Evolutionary conservation across 805 yeast species (phyloP), one percentile per base, ranked within the genome.

Genomic region (Pichia scutulata): DNA sequence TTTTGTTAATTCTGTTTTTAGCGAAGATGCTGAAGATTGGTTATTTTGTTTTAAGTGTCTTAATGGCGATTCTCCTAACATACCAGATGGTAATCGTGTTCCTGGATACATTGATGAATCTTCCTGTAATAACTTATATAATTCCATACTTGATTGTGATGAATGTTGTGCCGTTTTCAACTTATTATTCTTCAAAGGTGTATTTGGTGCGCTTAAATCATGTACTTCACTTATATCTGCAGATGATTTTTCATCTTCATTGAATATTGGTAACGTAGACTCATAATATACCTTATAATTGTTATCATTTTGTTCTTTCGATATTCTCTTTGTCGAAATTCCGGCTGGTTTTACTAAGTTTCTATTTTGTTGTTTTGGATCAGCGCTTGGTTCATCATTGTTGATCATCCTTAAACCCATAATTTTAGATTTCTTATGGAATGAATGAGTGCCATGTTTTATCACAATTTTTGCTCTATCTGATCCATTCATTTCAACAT

Each of bases 81-180:
- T 24, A 1, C 60, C 53, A 10, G 59, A 59, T 6, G 64, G 51
- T n/a, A 28, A 24, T 22, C 50, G 44, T 4, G 66, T 55, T 26
- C 52, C 56, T 5, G 70, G 70, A 56, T 63, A 66, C 4, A 62
- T 57, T 6, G 69, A 60, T 7, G 68, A 59, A 48, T 67, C 70
- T 43, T 56, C 58, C 51, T 54, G 56, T 46, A 65, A 60, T n/a
- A 67, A 47, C 39, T 52, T 52, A 16, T 43, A 49, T 13, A 52
- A 44, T 18, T 47, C 52, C 14, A 22, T 40, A 26, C 42, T 48
- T 13, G 52, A 49, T 21, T 47, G 47, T 22, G 44, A 19, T 4
- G 51, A 42, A 21, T 33, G 40, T 37, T 28, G 45, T 18, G 30
- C 37, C 4, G 37, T 43, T 33, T 33, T 41, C 7, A 26, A 6